These are phyloP conservation scores for Tulasnella sp. DNA, from an alignment of 768 basidiomycete species.

Conservation along the genomic window DNA sequence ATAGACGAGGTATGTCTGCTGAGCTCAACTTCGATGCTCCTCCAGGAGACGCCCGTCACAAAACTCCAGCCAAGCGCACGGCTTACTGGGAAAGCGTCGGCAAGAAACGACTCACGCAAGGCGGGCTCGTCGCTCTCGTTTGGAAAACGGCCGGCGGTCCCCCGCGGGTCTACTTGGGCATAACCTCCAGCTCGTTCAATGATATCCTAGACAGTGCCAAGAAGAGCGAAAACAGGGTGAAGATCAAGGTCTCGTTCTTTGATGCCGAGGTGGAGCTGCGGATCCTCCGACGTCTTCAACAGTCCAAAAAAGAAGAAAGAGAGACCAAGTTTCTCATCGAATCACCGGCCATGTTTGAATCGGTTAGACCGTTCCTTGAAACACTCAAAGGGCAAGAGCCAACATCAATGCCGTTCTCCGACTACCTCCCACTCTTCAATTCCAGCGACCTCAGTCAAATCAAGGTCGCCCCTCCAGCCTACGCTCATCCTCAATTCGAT, in stretches of 20 bases:
- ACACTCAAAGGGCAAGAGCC: constrained; percentile 44
- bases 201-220: constrained; percentile 40
- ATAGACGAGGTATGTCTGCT: constrained; percentile 39
- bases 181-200: constrained; percentile 30
- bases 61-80: constrained; percentile 29
- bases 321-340: constrained; percentile 38
- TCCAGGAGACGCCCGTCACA: constrained; percentile 41
- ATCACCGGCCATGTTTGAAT: constrained; percentile 52
- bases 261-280: constrained; percentile 44
- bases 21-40: constrained; percentile 41
- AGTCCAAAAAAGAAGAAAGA: neutral
- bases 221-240: constrained; percentile 26
- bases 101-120: constrained; percentile 46
- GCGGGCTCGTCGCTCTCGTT: constrained; percentile 48
- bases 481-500: constrained; percentile 45
- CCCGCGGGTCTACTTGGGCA: constrained; percentile 39
- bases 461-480: constrained; percentile 40
- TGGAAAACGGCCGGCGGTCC: neutral
- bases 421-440: constrained; percentile 38
- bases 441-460: constrained; percentile 15
- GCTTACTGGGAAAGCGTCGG: constrained; percentile 52
- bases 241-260: constrained; percentile 48
- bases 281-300: constrained; percentile 18
- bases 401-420: constrained; percentile 42
- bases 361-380: constrained; percentile 56